These are phyloP conservation scores for Globisporangium irregulare DNA, from an alignment of 352 stramenopile species.

Conservation along the genomic window DNA sequence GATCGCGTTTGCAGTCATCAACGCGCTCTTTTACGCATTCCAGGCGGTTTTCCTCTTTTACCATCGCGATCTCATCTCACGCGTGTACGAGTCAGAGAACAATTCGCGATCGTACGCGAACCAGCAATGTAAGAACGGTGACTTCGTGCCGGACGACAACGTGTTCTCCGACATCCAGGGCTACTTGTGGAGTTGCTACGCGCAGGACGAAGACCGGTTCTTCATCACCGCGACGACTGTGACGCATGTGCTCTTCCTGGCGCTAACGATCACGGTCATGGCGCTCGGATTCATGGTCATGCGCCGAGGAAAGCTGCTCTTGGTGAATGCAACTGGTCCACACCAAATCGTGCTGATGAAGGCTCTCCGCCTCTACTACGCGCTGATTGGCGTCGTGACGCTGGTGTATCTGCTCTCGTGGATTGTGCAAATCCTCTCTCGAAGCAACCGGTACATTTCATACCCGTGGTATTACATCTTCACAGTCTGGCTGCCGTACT, in stretches of 20 bases:
- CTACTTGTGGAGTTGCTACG: slow-evolving; percentile 82
- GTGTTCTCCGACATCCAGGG: slow-evolving; percentile 87
- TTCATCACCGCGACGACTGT: slow-evolving; percentile 80
- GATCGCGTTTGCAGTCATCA: slow-evolving; percentile 66
- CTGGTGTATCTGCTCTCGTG: slow-evolving; percentile 83
- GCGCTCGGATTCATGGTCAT: slow-evolving; percentile 85
- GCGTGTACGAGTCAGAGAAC: slow-evolving; percentile 72
- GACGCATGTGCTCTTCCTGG: slow-evolving; percentile 77
- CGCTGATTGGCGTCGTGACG: slow-evolving; percentile 83
- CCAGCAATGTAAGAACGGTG: slow-evolving; percentile 70
- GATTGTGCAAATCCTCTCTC: slow-evolving; percentile 78
- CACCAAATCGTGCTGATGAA: slow-evolving; percentile 82
- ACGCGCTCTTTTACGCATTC: slow-evolving; percentile 79
- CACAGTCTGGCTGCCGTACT: slow-evolving; percentile 82
- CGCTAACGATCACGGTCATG: slow-evolving; percentile 77
- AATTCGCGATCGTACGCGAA: slow-evolving; percentile 67
- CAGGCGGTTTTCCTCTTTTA: slow-evolving; percentile 68
- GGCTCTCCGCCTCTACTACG: slow-evolving; percentile 83
- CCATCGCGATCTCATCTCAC: slow-evolving; percentile 61
- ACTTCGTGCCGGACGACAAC: slow-evolving; percentile 47
- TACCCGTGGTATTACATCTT: slow-evolving; percentile 91
- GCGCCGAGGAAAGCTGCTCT: slow-evolving; percentile 68
- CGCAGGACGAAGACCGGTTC: slow-evolving; percentile 61
- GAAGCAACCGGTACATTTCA: slow-evolving; percentile 50
- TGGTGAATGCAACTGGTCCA: slow-evolving; percentile 64